Evolutionary conservation across 192 early-diverging fungal genomes (phyloP), one percentile per base, ranked within the genome.

Genomic region (Coemansia aciculifera): DNA sequence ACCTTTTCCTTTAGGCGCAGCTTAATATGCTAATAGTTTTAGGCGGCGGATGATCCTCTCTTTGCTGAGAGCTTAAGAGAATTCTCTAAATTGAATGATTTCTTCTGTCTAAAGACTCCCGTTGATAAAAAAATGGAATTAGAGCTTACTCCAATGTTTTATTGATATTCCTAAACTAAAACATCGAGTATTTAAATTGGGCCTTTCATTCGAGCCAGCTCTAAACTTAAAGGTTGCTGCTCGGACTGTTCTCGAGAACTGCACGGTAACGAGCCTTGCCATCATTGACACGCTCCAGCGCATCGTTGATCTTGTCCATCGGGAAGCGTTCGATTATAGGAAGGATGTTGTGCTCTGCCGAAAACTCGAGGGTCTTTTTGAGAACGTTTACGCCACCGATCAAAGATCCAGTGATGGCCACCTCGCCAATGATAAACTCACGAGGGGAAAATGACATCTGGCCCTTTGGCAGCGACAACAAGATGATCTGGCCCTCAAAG

Each of bases 211-310:
- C 24, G 24, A 27, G 24, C 24, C 24, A 27, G 1, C 24, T 27
- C 24, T 27, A 27, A 27, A 27, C 24, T 27, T 27, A 66, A 5
- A 66, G 64, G 52, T 66, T 66, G 49, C 64, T 67, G 15, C 44
- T 68, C 10, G 51, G 2, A 21, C 37, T 29, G 11, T 27, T 56
- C 51, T 17, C 82, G 54, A 92, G 79, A 37, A 94, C 91, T 63
- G 91, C 68, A 48, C 93, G 85, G 69, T 91, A 93, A 63, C 85
- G 85, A 4, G 83, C 89, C 64, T 88, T 85, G 62, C 89, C 89
- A n/a, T 81, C 73, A 65, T 85, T 84, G 43, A 92, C 71, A 38
- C 68, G 72, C 70, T 88, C 72, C 39, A 91, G 67, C 8, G 86
- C 93, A 62, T 86, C 84, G 57, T 90, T 88, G 42, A 84, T 81